Conservation (phyloP, 1,139 yeast genomes). For the Suhomyces chickasaworum region DNA sequence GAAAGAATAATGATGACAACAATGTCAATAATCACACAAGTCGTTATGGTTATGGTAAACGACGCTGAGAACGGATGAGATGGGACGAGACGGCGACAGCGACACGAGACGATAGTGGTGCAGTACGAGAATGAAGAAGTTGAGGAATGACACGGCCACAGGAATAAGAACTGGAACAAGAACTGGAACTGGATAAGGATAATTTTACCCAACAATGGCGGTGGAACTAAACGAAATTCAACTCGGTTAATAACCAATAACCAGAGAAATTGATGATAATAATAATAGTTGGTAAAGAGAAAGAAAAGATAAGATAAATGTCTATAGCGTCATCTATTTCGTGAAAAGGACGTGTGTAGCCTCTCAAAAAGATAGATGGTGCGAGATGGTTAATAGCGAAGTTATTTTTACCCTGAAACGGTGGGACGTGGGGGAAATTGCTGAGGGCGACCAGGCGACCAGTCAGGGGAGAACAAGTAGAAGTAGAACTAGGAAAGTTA, state of each 20-base stretch:
- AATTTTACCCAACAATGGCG: too few relatives aligned
- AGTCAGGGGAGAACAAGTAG: not conserved
- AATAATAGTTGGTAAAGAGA: too few relatives aligned
- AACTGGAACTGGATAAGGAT: too few relatives aligned
- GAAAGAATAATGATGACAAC: not conserved
- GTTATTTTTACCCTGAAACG: slow-evolving; percentile 14
- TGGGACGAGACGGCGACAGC: not conserved
- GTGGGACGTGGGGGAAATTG: not conserved
- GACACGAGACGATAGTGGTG: not conserved
- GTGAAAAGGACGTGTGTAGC: slow-evolving; percentile 13
- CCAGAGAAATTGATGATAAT: not conserved
- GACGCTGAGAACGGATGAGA: not conserved
- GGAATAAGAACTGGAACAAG: too few relatives aligned
- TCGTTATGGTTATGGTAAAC: not conserved
- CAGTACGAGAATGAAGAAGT: not conserved
- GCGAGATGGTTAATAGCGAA: slow-evolving; percentile 12
- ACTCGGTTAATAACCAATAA: not conserved
- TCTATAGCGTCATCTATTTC: slow-evolving; percentile 12
- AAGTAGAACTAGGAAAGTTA: not conserved
- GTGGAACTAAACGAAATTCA: not conserved
- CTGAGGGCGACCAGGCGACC: not conserved
- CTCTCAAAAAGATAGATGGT: slow-evolving; percentile 8
- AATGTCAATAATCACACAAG: not conserved
- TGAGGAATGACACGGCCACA: too few relatives aligned
- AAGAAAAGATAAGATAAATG: not conserved